phyloP scores from a whole-genome alignment of 345 rosid species.

The Erucastrum elatum region DNA sequence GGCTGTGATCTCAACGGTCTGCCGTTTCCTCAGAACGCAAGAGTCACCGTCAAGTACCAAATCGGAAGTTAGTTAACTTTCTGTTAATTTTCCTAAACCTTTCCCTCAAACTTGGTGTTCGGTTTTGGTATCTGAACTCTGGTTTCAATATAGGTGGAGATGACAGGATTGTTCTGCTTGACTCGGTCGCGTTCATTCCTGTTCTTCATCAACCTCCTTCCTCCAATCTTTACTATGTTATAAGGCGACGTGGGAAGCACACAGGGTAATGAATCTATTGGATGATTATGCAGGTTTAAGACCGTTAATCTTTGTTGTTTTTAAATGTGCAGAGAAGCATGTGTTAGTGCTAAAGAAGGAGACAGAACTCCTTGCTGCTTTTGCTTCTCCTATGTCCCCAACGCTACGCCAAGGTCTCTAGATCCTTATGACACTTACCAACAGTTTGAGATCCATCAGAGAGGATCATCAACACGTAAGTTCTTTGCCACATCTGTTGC shows the following conservation, averaged over 20 bases:
- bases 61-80: conserved; percentile 18
- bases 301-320: background rate
- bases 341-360: conserved; percentile 41
- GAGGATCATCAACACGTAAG: conserved; percentile 13
- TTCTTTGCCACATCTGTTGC: conserved; percentile 55
- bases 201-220: conserved; percentile 57
- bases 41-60: conserved; percentile 34
- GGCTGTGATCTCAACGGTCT: conserved; percentile 31
- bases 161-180: conserved; percentile 14
- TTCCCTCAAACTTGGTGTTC: too few species aligned
- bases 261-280: conserved; percentile 35
- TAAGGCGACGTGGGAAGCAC: conserved; percentile 40
- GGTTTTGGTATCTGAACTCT: background rate
- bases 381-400: conserved; percentile 37
- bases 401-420: conserved; percentile 44
- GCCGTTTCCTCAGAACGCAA: conserved; percentile 66
- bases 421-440: conserved; percentile 47
- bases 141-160: conserved; percentile 14
- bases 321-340: conserved; percentile 47
- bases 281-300: background rate
- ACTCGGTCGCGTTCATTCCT: conserved; percentile 47
- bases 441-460: conserved; percentile 46
- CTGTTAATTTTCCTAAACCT: background rate
- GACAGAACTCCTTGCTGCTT: conserved; percentile 47
- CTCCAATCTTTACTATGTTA: conserved; percentile 49